These are phyloP conservation scores for Cladosporium sp. DNA, from an alignment of 2,329 filamentous ascomycete genomes.

Conservation along the genomic window DNA sequence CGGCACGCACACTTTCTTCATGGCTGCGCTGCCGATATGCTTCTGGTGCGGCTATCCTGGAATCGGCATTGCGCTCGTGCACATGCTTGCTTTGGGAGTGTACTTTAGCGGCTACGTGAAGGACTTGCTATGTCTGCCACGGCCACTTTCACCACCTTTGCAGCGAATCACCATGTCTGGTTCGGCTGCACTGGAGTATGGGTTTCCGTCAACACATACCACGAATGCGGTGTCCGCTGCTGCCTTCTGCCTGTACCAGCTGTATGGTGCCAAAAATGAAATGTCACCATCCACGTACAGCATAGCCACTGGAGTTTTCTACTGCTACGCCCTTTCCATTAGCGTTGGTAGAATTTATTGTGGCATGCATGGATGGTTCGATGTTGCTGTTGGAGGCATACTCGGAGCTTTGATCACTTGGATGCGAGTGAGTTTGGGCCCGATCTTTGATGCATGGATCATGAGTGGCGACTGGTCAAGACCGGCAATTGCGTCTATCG, in stretches of 20 bases:
- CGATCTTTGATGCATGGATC: conserved; percentile 69
- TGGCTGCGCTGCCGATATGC: conserved; percentile 88
- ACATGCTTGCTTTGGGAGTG: conserved; percentile 68
- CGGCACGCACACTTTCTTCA: conserved; percentile 98
- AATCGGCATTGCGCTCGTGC: conserved; percentile 70
- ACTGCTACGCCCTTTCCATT: conserved; percentile 86
- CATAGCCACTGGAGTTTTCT: conserved; percentile 56
- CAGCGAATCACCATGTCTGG: conserved; percentile 97
- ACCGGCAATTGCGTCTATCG: conserved; percentile 62
- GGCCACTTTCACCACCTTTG: conserved; percentile 86
- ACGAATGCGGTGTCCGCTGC: conserved; percentile 96
- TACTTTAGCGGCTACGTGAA: conserved; percentile 83
- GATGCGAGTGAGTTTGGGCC: conserved; percentile 56
- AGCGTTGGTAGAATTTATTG: conserved; percentile 91
- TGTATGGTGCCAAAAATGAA: conserved; percentile 65
- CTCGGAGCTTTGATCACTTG: conserved; percentile 68
- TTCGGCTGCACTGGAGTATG: conserved; percentile 91
- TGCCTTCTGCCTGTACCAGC: conserved; percentile 73
- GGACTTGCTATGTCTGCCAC: conserved; percentile 87
- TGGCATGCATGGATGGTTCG: conserved; percentile 96
- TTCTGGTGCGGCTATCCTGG: conserved; percentile 93
- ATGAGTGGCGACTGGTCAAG: conserved; percentile 64
- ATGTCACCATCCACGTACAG: conserved; percentile 51
- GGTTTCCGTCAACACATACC: conserved; percentile 94
- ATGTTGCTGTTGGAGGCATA: conserved; percentile 77